Evolutionary conservation across 345 rosid genomes (phyloP).

Genomic region (Eucalyptus erythrocorys): DNA sequence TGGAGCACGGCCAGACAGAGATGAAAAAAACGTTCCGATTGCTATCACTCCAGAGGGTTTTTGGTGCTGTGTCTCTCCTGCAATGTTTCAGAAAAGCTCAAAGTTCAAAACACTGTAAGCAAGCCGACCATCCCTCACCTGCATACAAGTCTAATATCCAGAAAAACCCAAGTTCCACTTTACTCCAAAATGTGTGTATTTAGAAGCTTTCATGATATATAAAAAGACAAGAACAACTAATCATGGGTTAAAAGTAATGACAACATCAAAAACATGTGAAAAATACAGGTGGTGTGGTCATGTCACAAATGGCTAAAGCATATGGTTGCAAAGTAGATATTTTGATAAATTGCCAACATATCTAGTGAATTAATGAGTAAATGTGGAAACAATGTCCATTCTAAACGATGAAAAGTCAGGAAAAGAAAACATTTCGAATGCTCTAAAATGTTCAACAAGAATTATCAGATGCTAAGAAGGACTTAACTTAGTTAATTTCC

Average conservation of each 20-base stretch:
- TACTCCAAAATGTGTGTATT: background rate
- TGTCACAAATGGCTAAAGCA: background rate
- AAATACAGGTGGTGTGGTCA: background rate
- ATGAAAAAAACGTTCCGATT: slow-evolving; percentile 69
- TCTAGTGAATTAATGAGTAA: background rate
- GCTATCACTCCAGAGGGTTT: slow-evolving; percentile 97
- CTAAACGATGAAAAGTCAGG: too few species aligned
- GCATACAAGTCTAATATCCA: slow-evolving; percentile 33
- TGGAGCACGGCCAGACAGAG: slow-evolving; percentile 74
- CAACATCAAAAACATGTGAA: background rate
- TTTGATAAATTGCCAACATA: too few species aligned
- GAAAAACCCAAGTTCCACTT: slow-evolving; percentile 1
- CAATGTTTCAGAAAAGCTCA: slow-evolving; percentile 73
- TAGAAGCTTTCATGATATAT: background rate
- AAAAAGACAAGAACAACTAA: background rate
- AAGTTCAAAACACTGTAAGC: slow-evolving; percentile 47
- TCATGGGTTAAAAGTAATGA: background rate
- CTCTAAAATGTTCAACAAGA: too few species aligned
- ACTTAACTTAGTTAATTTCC: too few species aligned
- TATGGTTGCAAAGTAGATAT: background rate
- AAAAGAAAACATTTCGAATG: too few species aligned
- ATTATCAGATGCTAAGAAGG: too few species aligned
- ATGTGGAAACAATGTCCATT: background rate
- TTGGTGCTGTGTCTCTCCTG: slow-evolving; percentile 98
- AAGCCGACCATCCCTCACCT: slow-evolving; percentile 62